A percentile compares a stretch with the other conserved stretches of the same genome.
These are phyloP conservation scores for Trichoderma hamatum DNA, from an alignment of 2,329 filamentous ascomycete species.

Conservation along the genomic window DNA sequence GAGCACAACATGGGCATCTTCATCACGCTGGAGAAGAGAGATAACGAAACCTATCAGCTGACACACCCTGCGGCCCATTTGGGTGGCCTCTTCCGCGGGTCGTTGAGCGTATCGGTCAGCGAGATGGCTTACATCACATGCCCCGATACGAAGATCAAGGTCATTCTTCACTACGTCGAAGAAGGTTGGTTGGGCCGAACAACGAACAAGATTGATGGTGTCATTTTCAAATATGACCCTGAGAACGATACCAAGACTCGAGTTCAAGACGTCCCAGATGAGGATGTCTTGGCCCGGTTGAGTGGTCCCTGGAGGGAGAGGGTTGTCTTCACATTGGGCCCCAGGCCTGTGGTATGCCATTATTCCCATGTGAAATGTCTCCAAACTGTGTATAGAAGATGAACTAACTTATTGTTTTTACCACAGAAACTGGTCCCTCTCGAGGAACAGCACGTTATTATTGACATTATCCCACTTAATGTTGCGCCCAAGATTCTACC, in stretches of 20 bases:
- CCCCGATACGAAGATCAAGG: constrained; percentile 86
- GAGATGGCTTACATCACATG: constrained; percentile 89
- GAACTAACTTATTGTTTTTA: background rate
- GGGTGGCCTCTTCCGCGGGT: constrained; percentile 82
- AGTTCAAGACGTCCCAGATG: constrained; percentile 84
- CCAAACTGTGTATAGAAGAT: background rate
- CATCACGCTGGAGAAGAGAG: constrained; percentile 76
- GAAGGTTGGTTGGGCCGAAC: constrained; percentile 92
- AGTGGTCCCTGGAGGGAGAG: constrained; percentile 84
- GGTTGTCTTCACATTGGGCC: constrained; percentile 62
- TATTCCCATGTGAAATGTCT: no score
- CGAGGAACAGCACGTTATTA: constrained; percentile 72
- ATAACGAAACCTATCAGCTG: constrained; percentile 90
- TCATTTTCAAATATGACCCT: constrained; percentile 88
- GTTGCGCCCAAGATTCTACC: constrained; percentile 81
- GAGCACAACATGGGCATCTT: constrained; percentile 97
- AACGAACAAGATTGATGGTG: constrained; percentile 88
- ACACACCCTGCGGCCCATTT: constrained; percentile 94
- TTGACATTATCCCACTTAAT: constrained; percentile 83
- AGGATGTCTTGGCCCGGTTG: constrained; percentile 79
- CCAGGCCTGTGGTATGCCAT: constrained; percentile 62
- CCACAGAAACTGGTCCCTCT: constrained; percentile 48
- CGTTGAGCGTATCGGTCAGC: constrained; percentile 86
- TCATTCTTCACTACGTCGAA: constrained; percentile 88
- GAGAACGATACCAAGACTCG: constrained; percentile 78